A percentile compares a stretch with the other conserved stretches of the same genome.
phyloP scores from a whole-genome alignment of 305 asterid genomes.

The Fraxinus baroniana region DNA sequence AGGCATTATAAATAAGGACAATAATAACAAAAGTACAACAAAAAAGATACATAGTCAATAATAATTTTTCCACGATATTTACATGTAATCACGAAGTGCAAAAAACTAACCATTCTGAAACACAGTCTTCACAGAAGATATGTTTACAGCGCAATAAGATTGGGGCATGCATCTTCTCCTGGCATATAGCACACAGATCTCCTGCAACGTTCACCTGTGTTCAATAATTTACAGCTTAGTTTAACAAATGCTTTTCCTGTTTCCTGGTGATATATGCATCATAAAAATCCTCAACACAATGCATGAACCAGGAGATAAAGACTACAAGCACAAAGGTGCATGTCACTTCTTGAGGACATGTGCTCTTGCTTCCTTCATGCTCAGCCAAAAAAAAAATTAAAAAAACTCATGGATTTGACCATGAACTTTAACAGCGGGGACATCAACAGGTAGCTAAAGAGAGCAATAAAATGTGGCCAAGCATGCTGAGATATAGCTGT shows the following conservation, averaged over 20 bases:
- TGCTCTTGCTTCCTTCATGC: neutral
- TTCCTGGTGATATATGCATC: constrained; percentile 2
- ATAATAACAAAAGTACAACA: neutral
- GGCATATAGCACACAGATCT: constrained; percentile 68
- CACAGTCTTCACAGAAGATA: constrained; percentile 72
- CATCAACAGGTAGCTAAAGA: neutral
- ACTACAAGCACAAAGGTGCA: neutral
- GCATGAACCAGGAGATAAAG: neutral
- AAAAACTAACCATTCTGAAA: constrained; percentile 60
- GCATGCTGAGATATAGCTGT: neutral
- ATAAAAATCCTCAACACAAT: neutral
- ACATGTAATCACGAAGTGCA: neutral
- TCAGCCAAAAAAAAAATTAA: neutral
- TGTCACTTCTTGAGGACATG: neutral
- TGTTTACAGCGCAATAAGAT: constrained; percentile 60
- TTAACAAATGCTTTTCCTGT: constrained; percentile 7
- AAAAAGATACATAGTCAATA: neutral
- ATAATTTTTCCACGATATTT: neutral
- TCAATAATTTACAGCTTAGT: constrained; percentile 19
- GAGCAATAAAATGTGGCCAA: neutral
- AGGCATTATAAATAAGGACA: neutral
- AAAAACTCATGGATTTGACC: neutral
- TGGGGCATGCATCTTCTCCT: constrained; percentile 66
- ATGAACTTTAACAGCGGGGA: neutral
- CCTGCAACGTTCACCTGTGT: constrained; percentile 58